These are phyloP conservation scores for Catunica adiposa DNA, from an alignment of 2,329 filamentous ascomycete genomes.

Conservation along the genomic window DNA sequence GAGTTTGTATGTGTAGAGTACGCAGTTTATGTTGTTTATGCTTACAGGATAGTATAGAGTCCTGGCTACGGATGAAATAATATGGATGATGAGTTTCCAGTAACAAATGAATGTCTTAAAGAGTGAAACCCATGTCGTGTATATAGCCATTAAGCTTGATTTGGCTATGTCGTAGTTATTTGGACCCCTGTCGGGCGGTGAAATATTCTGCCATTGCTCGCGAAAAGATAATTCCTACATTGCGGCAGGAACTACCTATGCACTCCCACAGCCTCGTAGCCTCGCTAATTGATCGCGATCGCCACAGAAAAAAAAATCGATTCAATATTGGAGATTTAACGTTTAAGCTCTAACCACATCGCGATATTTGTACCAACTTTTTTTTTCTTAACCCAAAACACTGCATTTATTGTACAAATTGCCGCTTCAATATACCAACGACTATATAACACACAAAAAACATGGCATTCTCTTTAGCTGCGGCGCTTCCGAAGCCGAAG, in stretches of 20 bases:
- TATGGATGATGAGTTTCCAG: neutral
- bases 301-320: neutral
- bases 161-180: neutral
- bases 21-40: conserved; percentile 1
- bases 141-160: neutral
- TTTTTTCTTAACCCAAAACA: too few species aligned
- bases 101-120: neutral
- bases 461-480: conserved; percentile 55
- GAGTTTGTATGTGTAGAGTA: conserved; percentile 5
- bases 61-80: neutral
- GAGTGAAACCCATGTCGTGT: neutral
- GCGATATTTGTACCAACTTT: too few species aligned
- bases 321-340: neutral
- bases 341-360: neutral
- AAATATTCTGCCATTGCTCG: neutral
- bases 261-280: conserved; percentile 1
- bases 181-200: conserved; percentile 3
- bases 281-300: neutral
- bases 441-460: conserved; percentile 22
- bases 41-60: neutral
- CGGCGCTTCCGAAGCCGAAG: conserved; percentile 73
- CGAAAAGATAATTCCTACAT: neutral
- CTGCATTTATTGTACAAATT: neutral
- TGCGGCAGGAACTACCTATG: neutral
- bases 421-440: neutral